Evolutionary conservation across 106 monocot genomes (phyloP), one percentile per base, ranked within the genome.

Genomic region (Gastrodia elata): DNA sequence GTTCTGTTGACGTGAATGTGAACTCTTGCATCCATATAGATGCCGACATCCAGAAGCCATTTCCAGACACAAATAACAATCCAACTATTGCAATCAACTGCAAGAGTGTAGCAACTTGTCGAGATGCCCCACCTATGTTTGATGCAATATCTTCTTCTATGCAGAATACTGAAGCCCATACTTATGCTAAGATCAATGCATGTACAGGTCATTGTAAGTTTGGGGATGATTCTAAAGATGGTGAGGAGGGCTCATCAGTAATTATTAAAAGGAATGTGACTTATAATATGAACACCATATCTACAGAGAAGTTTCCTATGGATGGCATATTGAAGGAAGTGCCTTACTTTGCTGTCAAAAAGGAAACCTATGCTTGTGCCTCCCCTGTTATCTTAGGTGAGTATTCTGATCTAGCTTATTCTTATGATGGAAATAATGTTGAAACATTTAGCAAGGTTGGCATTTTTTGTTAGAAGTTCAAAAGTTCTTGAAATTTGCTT

Each of bases 301-400:
- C 27, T 38, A 76, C 77, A 34, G 90, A 84, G 68, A 67, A 69
- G 68, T 20, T 79, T 39, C 38, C 76, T 72, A 80, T 75, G 55
- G 78, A 80, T 76, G 76, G 40, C 68, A 80, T 77, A 25, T 64
- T 71, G n/a, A 80, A 82, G 65, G 58, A 79, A 71, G 38, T 26
- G 24, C 70, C 75, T 73, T 43, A 34, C 27, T 2, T 34, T 34
- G 68, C 52, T 75, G 35, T 46, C 33, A 70, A 58, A 37, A 79
- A 22, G 6, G 83, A 74, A 73, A 20, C 59, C 80, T 74, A 81
- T 16, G 39, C 48, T 57, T 61, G 70, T 59, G 61, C 68, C 5
- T 49, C 84, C 37, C 68, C 36, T 77, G 41, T 75, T 76, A 37
- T 13, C 71, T 24, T 55, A 22, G 80, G 90, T 87, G 58, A 82